Base-by-base conservation (phyloP, 2,329 filamentous ascomycete species). In the Elsinoe ampelina region DNA sequence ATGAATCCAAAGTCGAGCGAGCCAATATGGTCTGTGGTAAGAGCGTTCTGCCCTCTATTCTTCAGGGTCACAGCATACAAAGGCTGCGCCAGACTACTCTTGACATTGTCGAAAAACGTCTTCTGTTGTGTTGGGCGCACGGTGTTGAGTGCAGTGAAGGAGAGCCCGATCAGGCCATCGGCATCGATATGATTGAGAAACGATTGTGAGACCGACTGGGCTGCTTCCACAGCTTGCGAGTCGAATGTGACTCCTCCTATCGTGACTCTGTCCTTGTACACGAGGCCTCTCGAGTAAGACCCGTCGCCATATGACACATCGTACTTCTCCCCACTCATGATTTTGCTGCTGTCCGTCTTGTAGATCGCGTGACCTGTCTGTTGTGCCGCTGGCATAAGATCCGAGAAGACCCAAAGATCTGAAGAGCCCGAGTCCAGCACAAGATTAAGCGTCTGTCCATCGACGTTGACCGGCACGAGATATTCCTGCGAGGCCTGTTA, bases 371-470 rank as follows among this genome's bases (percentile, higher is more conserved):
- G 84, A 47, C 58, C 38, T 32, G 54, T 41, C 32, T 78, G 75
- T 54, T 81, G 70, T 13, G 71, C 69, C 3, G 71, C 63, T 3
- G 79, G 67, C 13, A 83, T 79, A 20, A 83, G 74, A 15, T 75
- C 75, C 0, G 83, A 86, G 70, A 85, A 86, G 36, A 82, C 85
- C 80, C 79, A 93, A 48, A 87, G 78, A 70, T 86, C 84, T 43
- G 82, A 76, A 61, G 75, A 85, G 61, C 76, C 84, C n/a, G 86
- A 90, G 62, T 90, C 87, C 59, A 90, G 78, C 66, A 88, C 84
- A 59, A 90, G 68, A 59, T 82, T 78, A 60, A 88, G 67, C 2
- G 73, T 79, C 63, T 84, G 81, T 66, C 78, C 72, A 43, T 85
- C 86, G 60, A 89, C 73, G 2, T 73, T 76, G 45, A 89, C 80